Conservation (phyloP, 306 rosid species). For the Fagus sylvatica region DNA sequence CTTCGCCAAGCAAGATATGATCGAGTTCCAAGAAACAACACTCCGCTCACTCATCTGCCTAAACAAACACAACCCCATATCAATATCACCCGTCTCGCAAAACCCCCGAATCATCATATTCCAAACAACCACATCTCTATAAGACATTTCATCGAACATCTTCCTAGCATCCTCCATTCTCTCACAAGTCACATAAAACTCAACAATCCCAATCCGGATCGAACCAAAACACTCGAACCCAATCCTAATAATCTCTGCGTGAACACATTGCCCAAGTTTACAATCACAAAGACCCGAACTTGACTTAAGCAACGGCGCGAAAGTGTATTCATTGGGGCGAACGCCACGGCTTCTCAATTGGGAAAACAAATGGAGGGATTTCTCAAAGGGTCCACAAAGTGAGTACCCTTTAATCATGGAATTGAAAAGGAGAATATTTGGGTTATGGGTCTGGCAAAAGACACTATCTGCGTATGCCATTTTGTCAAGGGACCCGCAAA, state of each 20-base stretch:
- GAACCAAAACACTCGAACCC: constrained; percentile 50
- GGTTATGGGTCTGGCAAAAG: constrained; percentile 47
- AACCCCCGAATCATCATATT: constrained; percentile 75
- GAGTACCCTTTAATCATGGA: constrained; percentile 80
- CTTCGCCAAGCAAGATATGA: constrained; percentile 61
- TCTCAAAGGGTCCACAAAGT: constrained; percentile 47
- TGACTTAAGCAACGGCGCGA: constrained; percentile 63
- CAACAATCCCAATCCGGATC: constrained; percentile 52
- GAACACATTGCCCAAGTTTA: constrained; percentile 50
- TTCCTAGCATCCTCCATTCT: constrained; percentile 52
- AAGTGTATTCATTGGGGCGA: constrained; percentile 58
- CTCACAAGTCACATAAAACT: constrained; percentile 47
- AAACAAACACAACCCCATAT: constrained; percentile 52
- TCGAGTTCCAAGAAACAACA: constrained; percentile 72
- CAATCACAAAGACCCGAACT: constrained; percentile 45
- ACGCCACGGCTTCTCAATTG: constrained; percentile 44
- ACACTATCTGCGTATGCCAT: constrained; percentile 55
- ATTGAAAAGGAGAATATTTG: constrained; percentile 70
- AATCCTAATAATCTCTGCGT: constrained; percentile 35
- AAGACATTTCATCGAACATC: constrained; percentile 63
- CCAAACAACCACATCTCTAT: constrained; percentile 61
- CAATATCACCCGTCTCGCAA: constrained; percentile 55
- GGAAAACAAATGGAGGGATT: constrained; percentile 47
- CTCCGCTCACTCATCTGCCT: constrained; percentile 58
- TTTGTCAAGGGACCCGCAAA: constrained; percentile 45